Conservation (phyloP, 495 filamentous ascomycete genomes). For the Penicillium simplicissimum region DNA sequence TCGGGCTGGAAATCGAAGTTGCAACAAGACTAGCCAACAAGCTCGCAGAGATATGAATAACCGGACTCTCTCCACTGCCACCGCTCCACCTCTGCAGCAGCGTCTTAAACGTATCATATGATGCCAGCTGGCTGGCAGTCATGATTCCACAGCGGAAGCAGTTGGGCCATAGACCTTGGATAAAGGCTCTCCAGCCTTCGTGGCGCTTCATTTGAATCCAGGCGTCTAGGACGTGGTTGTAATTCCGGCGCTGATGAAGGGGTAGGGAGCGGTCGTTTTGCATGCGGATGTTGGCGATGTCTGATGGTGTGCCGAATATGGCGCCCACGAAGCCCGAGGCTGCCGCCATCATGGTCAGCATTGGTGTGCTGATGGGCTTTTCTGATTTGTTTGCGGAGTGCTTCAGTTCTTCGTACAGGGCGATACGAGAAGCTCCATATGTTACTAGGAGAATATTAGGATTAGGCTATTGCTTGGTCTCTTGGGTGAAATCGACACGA, state of each 20-base stretch:
- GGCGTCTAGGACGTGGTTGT: constrained; percentile 78
- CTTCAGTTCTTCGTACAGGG: constrained; percentile 70
- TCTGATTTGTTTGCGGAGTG: constrained; percentile 50
- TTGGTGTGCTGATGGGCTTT: constrained; percentile 53
- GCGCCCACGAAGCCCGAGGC: constrained; percentile 79
- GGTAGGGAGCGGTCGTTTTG: constrained; percentile 83
- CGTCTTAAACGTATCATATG: constrained; percentile 81
- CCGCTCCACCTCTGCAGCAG: constrained; percentile 36
- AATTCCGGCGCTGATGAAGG: constrained; percentile 65
- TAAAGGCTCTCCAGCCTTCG: constrained; percentile 66
- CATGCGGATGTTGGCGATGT: constrained; percentile 92
- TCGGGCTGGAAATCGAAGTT: constrained; percentile 85
- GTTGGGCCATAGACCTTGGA: constrained; percentile 82
- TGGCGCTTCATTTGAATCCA: constrained; percentile 72
- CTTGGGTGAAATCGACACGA: not conserved
- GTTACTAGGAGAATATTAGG: constrained; percentile 26
- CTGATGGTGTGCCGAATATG: constrained; percentile 80
- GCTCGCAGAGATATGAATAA: constrained; percentile 75
- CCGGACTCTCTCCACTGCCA: constrained; percentile 56
- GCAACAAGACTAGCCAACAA: constrained; percentile 82
- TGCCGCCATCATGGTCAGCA: constrained; percentile 70
- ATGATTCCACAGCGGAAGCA: constrained; percentile 77
- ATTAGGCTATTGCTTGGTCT: not conserved
- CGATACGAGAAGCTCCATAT: constrained; percentile 45
- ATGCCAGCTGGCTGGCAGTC: constrained; percentile 81